Conservation (phyloP, 768 basidiomycete species). For the Mycena vulgaris region DNA sequence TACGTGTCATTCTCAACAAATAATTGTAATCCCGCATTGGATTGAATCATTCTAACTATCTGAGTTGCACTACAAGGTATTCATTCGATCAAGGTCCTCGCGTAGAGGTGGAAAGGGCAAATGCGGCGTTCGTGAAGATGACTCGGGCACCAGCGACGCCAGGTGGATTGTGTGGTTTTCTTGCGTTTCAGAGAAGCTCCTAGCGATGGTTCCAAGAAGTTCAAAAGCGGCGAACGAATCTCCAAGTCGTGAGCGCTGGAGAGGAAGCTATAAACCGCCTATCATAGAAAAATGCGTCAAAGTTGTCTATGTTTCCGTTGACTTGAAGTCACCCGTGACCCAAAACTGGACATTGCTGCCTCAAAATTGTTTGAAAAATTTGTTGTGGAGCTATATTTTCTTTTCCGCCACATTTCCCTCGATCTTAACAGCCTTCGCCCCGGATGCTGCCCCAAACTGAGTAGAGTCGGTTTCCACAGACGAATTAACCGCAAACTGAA, state of each 20-base stretch:
- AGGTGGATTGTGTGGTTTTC: too few relatives aligned
- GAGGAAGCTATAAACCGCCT: constrained; percentile 5
- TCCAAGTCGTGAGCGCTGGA: neutral
- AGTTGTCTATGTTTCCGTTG: constrained; percentile 3
- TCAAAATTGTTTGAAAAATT: neutral
- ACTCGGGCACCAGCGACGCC: too few relatives aligned
- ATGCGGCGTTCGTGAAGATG: too few relatives aligned
- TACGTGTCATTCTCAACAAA: too few relatives aligned
- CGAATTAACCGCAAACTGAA: constrained; percentile 20
- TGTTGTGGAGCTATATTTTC: constrained; percentile 3
- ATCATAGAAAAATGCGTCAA: constrained; percentile 11
- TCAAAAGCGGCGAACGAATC: too few relatives aligned
- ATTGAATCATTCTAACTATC: too few relatives aligned
- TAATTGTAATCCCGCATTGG: too few relatives aligned
- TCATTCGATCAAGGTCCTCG: too few relatives aligned
- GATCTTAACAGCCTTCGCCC: constrained; percentile 12
- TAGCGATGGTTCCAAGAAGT: too few relatives aligned
- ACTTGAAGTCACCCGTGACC: neutral
- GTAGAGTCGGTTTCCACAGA: constrained; percentile 15
- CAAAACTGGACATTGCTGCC: constrained; percentile 8
- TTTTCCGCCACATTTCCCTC: constrained; percentile 22
- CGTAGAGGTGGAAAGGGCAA: too few relatives aligned
- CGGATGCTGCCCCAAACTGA: constrained; percentile 12
- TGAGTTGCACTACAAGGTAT: too few relatives aligned
- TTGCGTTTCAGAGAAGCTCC: too few relatives aligned